A percentile compares a stretch with the other conserved stretches of the same genome.
Conservation (phyloP, 108 stramenopile species). For the Cyclotella cryptica region DNA sequence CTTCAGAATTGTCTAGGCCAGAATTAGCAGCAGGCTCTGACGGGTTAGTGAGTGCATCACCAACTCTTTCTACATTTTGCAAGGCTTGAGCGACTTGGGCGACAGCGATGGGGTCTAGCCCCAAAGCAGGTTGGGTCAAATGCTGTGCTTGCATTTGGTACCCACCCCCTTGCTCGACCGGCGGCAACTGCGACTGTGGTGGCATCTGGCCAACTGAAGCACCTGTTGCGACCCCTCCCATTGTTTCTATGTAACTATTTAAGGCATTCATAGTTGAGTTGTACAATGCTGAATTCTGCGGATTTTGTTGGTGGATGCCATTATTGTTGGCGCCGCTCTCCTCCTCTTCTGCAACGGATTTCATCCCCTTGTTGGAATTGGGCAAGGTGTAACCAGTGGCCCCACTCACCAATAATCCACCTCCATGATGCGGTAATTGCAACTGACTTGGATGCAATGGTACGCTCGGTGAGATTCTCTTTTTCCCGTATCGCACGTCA, state of each 20-base stretch:
- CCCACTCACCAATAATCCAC: conserved; percentile 12
- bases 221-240: background rate
- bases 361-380: conserved; percentile 25
- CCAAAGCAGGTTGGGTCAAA: background rate
- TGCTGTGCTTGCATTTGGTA: background rate
- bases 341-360: conserved; percentile 8
- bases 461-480: conserved; percentile 41
- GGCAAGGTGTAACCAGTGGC: conserved; percentile 8
- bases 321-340: background rate
- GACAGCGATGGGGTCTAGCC: background rate
- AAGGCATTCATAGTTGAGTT: conserved; percentile 16
- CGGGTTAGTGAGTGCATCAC: conserved; percentile 78
- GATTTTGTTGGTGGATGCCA: background rate
- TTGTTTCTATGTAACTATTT: conserved; percentile 5
- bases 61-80: conserved; percentile 16
- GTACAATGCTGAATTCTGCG: background rate
- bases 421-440: conserved; percentile 20
- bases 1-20: conserved; percentile 79
- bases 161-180: background rate
- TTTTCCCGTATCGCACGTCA: conserved; percentile 45
- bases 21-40: conserved; percentile 63
- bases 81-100: conserved; percentile 16
- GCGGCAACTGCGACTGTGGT: conserved; percentile 7
- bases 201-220: conserved; percentile 3
- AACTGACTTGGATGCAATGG: conserved; percentile 49